phyloP scores from a whole-genome alignment of 208 protist species.

The Wallacemonas sp. region DNA sequence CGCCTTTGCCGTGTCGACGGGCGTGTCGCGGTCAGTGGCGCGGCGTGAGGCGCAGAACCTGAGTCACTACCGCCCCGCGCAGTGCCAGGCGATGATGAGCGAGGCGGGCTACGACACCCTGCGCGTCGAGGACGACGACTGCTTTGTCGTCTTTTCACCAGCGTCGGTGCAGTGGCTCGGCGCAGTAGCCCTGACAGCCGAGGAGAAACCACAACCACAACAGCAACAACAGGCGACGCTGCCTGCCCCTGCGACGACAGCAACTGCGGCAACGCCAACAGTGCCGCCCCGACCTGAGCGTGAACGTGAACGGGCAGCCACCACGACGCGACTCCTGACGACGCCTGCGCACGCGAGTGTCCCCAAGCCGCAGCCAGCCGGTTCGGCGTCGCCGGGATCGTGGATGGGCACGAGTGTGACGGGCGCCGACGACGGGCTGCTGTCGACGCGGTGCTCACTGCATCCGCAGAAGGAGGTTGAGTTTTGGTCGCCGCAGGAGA shows the following conservation, averaged over 20 bases:
- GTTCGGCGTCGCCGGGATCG: too few relatives aligned
- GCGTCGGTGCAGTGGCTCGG: constrained; percentile 20
- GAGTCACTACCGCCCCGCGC: constrained; percentile 50
- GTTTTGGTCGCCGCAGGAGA: constrained; percentile 75
- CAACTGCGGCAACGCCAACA: too few relatives aligned
- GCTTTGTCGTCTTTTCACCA: not conserved
- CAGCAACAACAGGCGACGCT: not conserved
- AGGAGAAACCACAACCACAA: not conserved
- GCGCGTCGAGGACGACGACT: constrained; percentile 19
- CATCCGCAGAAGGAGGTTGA: constrained; percentile 68
- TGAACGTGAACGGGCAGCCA: too few relatives aligned
- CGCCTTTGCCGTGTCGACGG: constrained; percentile 54
- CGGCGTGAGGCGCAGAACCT: constrained; percentile 51
- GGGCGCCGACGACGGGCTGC: not conserved
- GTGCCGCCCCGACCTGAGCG: too few relatives aligned
- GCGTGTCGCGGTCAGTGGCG: constrained; percentile 41
- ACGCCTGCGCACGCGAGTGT: not conserved
- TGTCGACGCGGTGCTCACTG: constrained; percentile 34
- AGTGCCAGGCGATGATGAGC: constrained; percentile 66
- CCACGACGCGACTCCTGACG: not conserved
- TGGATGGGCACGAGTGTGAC: too few relatives aligned
- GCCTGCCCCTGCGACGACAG: not conserved
- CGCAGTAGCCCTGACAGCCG: constrained; percentile 37
- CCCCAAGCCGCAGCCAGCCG: too few relatives aligned
- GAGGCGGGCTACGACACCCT: constrained; percentile 70